phyloP scores from a whole-genome alignment of 2,329 filamentous ascomycete species.

The Coccinonectria pachysandricola region DNA sequence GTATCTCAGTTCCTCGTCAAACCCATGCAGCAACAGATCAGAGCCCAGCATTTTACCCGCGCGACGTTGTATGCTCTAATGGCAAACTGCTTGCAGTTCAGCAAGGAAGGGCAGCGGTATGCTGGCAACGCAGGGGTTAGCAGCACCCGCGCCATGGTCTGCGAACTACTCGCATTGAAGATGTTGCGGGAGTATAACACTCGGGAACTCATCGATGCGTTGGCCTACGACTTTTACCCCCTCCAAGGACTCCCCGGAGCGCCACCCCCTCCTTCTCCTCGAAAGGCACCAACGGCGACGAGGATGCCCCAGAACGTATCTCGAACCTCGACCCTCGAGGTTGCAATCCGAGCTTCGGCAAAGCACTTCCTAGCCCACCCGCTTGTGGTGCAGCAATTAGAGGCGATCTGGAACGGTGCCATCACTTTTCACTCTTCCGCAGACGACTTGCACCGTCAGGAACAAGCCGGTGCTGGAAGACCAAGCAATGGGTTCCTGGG shows the following conservation, averaged over 20 bases:
- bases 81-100: constrained; percentile 89
- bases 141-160: constrained; percentile 76
- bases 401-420: constrained; percentile 92
- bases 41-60: constrained; percentile 69
- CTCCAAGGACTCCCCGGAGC: constrained; percentile 62
- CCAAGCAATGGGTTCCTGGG: constrained; percentile 16
- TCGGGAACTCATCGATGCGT: constrained; percentile 80
- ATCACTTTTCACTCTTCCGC: constrained; percentile 89
- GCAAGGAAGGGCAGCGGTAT: constrained; percentile 72
- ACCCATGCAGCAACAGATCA: constrained; percentile 86
- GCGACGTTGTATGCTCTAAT: constrained; percentile 84
- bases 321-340: constrained; percentile 80
- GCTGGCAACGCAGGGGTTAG: constrained; percentile 78
- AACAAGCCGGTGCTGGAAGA: constrained; percentile 16
- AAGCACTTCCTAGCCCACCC: constrained; percentile 90
- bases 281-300: constrained; percentile 26
- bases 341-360: constrained; percentile 84
- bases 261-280: constrained; percentile 24
- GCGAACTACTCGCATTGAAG: constrained; percentile 83
- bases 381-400: constrained; percentile 85
- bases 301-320: constrained; percentile 49
- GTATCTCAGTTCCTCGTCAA: constrained; percentile 93
- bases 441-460: constrained; percentile 66
- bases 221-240: constrained; percentile 92
- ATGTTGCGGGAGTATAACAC: constrained; percentile 83